phyloP scores from a whole-genome alignment of 208 protist species.

The Blastocrithidia nonstop region DNA sequence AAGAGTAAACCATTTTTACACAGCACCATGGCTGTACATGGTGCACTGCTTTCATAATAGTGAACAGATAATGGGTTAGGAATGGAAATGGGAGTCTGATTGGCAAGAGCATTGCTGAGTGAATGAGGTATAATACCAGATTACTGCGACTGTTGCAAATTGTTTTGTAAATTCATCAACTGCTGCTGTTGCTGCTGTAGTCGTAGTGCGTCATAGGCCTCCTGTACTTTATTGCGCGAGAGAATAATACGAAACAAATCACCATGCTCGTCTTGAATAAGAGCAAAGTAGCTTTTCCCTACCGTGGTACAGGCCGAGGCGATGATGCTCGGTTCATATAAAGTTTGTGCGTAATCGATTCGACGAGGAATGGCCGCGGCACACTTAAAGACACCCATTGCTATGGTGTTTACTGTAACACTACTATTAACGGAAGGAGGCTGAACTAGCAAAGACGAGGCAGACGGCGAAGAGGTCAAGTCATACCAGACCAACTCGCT shows the following conservation, averaged over 20 bases:
- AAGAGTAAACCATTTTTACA: constrained; percentile 94
- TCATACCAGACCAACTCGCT: constrained; percentile 90
- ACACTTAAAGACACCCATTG: constrained; percentile 57
- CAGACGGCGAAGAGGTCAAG: constrained; percentile 19
- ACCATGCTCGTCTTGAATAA: constrained; percentile 95
- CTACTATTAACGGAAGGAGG: constrained; percentile 5
- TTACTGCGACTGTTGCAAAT: not conserved
- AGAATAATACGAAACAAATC: constrained; percentile 94
- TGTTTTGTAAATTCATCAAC: not conserved
- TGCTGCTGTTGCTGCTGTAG: constrained; percentile 9
- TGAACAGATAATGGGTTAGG: constrained; percentile 64
- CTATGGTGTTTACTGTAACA: constrained; percentile 2
- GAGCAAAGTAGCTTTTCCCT: constrained; percentile 86
- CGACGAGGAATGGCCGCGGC: constrained; percentile 56
- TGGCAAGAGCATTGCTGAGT: too few relatives aligned
- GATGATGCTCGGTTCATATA: constrained; percentile 86
- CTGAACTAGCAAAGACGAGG: too few relatives aligned
- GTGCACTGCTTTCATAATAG: constrained; percentile 97
- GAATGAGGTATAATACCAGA: not conserved
- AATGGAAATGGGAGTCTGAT: too few relatives aligned
- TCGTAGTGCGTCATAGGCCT: constrained; percentile 48
- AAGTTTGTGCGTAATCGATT: constrained; percentile 47
- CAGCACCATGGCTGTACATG: constrained; percentile 77
- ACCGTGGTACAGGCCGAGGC: constrained; percentile 59
- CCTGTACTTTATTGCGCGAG: constrained; percentile 48